Percentiles rank a stretch among this genome's conserved stretches.
Conservation (phyloP, 257 asterid genomes). For the Salvia splendens region DNA sequence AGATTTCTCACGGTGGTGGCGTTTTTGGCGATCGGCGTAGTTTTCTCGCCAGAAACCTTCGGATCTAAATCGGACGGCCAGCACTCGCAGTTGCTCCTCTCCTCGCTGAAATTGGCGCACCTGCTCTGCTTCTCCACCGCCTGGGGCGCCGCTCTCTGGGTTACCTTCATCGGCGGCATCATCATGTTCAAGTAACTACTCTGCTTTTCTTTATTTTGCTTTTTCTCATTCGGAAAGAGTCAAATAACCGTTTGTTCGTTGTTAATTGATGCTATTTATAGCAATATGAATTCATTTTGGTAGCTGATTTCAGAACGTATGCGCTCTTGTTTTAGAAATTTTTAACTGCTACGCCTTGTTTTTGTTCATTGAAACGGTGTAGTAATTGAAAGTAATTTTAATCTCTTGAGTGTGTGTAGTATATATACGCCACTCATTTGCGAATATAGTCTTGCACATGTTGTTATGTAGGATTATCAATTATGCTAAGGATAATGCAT, state of each 20-base stretch:
- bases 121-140: conserved; percentile 93
- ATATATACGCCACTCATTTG: too few species aligned
- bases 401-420: too few species aligned
- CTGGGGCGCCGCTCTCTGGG: conserved; percentile 98
- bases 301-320: background rate
- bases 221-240: background rate
- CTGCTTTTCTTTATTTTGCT: background rate
- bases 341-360: conserved; percentile 4
- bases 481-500: too few species aligned
- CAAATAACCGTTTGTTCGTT: background rate
- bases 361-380: background rate
- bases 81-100: conserved; percentile 46
- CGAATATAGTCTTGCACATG: too few species aligned
- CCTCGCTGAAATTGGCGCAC: conserved; percentile 71
- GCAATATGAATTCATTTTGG: background rate
- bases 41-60: conserved; percentile 87
- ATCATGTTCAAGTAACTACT: conserved; percentile 86
- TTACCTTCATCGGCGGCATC: conserved; percentile 98
- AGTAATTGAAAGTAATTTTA: too few species aligned
- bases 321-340: conserved; percentile 15
- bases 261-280: background rate
- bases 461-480: background rate
- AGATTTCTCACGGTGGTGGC: conserved; percentile 75
- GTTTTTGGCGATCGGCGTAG: conserved; percentile 75
- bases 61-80: conserved; percentile 72